These are phyloP conservation scores for Gelatoporia subvermispora DNA, from an alignment of 768 basidiomycete species.

Conservation along the genomic window DNA sequence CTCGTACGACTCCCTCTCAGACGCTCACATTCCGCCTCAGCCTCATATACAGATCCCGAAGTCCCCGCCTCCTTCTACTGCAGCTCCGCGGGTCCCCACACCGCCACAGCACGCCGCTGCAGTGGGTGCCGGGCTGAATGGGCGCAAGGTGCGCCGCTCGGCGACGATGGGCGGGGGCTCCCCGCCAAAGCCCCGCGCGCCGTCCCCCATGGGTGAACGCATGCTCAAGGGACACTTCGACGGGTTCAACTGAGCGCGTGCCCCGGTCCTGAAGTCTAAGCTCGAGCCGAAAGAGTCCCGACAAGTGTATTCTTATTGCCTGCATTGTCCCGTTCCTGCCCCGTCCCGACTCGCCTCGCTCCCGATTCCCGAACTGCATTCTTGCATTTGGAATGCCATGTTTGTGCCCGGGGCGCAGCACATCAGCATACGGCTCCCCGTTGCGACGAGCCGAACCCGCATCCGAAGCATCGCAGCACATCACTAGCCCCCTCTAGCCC, in stretches of 20 bases:
- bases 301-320: background rate
- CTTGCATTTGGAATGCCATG: background rate
- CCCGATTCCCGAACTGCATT: background rate
- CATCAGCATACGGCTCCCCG: too few species aligned
- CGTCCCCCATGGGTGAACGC: slow-evolving; percentile 87
- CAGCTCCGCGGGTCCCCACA: background rate
- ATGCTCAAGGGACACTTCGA: slow-evolving; percentile 91
- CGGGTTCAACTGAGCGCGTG: slow-evolving; percentile 62
- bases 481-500: too few species aligned
- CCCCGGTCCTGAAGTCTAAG: background rate
- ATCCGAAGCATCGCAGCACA: too few species aligned
- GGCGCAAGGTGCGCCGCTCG: slow-evolving; percentile 47
- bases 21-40: slow-evolving; percentile 5
- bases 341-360: background rate
- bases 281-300: background rate
- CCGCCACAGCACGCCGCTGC: background rate
- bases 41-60: slow-evolving; percentile 6
- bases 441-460: background rate
- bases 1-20: slow-evolving; percentile 1
- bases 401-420: too few species aligned
- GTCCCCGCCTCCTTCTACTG: background rate
- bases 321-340: background rate
- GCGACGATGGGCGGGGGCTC: slow-evolving; percentile 46
- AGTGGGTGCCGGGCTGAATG: slow-evolving; percentile 12
- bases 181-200: slow-evolving; percentile 49